Percentiles rank a stretch among this genome's conserved stretches.
phyloP scores from a whole-genome alignment of 768 basidiomycete species.

The Tulasnella sp. region DNA sequence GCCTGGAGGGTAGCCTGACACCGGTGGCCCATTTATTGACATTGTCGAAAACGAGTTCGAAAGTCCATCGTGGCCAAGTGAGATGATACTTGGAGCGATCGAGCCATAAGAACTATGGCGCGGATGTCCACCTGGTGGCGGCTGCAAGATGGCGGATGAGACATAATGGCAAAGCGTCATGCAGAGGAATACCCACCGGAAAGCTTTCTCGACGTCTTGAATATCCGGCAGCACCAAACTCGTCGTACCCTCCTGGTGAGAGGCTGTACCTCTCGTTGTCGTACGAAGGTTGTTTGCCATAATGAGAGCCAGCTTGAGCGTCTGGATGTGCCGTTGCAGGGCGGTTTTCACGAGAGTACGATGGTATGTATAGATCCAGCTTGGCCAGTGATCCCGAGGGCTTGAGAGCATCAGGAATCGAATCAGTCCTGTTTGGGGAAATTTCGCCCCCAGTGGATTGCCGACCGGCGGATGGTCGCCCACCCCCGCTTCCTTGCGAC shows the following conservation, averaged over 20 bases:
- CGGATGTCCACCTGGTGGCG: neutral
- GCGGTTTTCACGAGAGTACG: constrained; percentile 24
- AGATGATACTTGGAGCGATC: neutral
- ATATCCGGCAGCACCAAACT: constrained; percentile 43
- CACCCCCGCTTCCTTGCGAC: neutral
- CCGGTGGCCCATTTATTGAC: constrained; percentile 9
- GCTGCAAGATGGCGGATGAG: neutral
- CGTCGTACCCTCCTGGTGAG: constrained; percentile 39
- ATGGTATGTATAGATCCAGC: constrained; percentile 55
- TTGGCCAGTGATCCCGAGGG: constrained; percentile 48
- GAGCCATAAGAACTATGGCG: constrained; percentile 15
- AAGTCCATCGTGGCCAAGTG: constrained; percentile 7
- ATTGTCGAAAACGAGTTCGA: constrained; percentile 6
- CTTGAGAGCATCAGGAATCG: constrained; percentile 45
- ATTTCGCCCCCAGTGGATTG: neutral
- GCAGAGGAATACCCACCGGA: constrained; percentile 37
- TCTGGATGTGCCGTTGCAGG: constrained; percentile 4
- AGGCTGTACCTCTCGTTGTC: constrained; percentile 23
- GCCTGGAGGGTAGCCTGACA: neutral
- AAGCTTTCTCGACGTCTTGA: constrained; percentile 43
- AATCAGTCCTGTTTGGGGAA: neutral
- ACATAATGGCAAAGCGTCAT: neutral
- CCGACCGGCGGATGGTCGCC: neutral
- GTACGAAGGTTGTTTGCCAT: constrained; percentile 27
- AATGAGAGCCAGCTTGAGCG: constrained; percentile 38